Evolutionary conservation across 805 yeast genomes (phyloP).

Genomic region (Lipomyces orientalis): DNA sequence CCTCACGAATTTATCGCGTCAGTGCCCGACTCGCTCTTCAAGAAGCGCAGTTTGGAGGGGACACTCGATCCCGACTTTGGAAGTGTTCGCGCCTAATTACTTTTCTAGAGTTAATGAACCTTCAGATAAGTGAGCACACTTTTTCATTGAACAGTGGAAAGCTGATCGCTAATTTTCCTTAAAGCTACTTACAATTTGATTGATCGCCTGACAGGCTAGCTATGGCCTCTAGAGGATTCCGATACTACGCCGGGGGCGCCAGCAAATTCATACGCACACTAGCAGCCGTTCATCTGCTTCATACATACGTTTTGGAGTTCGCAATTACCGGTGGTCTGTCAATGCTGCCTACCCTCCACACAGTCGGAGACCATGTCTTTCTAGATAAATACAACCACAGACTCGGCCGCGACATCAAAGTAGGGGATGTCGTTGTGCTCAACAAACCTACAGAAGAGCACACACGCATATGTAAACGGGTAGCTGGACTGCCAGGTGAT

Average conservation of each 20-base stretch:
- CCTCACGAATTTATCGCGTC: too few species aligned
- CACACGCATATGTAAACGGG: slow-evolving; percentile 87
- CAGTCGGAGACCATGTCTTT: slow-evolving; percentile 77
- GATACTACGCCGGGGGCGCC: not conserved
- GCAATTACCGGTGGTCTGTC: slow-evolving; percentile 90
- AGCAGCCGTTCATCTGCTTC: slow-evolving; percentile 63
- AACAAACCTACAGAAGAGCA: slow-evolving; percentile 87
- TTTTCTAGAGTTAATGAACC: not conserved
- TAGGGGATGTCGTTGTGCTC: slow-evolving; percentile 90
- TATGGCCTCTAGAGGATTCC: not conserved
- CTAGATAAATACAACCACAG: slow-evolving; percentile 65
- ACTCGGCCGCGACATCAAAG: slow-evolving; percentile 65
- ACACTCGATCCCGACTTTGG: not conserved
- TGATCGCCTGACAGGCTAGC: not conserved
- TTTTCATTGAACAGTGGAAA: not conserved
- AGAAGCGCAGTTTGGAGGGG: too few species aligned
- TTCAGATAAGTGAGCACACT: not conserved
- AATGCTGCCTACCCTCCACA: slow-evolving; percentile 88
- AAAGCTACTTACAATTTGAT: not conserved
- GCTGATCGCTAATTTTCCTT: not conserved
- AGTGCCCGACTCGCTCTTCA: too few species aligned
- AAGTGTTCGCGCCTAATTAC: not conserved
- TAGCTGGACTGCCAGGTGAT: slow-evolving; percentile 97
- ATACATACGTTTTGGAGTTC: slow-evolving; percentile 70
- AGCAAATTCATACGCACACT: slow-evolving; percentile 41